Evolutionary conservation across 1,139 yeast species (phyloP).

Genomic region (Diutina neorugosa): DNA sequence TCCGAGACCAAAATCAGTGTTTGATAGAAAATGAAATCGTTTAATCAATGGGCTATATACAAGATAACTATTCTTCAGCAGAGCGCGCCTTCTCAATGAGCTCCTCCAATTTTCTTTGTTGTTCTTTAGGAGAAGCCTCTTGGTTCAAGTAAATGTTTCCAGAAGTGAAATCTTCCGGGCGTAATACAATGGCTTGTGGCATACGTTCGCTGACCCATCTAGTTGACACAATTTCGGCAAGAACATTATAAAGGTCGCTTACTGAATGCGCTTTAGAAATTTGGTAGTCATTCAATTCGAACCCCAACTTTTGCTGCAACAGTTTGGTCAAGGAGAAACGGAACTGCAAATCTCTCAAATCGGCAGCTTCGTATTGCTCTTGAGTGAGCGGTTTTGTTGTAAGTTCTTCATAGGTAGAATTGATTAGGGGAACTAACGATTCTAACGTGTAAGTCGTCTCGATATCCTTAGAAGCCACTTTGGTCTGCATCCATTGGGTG

Average conservation of each 20-base stretch:
- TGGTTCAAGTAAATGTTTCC: constrained; percentile 41
- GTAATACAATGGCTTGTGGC: constrained; percentile 53
- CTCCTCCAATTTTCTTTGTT: constrained; percentile 17
- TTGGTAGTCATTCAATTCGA: constrained; percentile 53
- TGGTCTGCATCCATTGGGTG: constrained; percentile 23
- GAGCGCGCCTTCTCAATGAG: constrained; percentile 20
- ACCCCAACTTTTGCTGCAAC: constrained; percentile 49
- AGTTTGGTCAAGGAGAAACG: constrained; percentile 49
- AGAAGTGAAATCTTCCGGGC: constrained; percentile 23
- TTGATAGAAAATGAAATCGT: neutral
- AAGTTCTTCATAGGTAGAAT: constrained; percentile 16
- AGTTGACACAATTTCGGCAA: constrained; percentile 32
- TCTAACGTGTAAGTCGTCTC: constrained; percentile 19
- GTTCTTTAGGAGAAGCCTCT: constrained; percentile 21
- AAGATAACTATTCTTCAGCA: constrained; percentile 4
- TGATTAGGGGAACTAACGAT: constrained; percentile 15
- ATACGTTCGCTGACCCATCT: constrained; percentile 49
- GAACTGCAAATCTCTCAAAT: constrained; percentile 34
- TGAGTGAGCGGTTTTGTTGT: constrained; percentile 11
- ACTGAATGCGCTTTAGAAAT: constrained; percentile 41
- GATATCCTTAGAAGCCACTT: constrained; percentile 16
- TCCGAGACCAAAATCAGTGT: neutral
- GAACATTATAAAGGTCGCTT: constrained; percentile 30
- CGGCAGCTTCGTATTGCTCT: constrained; percentile 11
- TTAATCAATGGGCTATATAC: constrained; percentile 5